Evolutionary conservation across 2,329 filamentous ascomycete genomes (phyloP), one percentile per base, ranked within the genome.

Genomic region (Diaporthe sp.): DNA sequence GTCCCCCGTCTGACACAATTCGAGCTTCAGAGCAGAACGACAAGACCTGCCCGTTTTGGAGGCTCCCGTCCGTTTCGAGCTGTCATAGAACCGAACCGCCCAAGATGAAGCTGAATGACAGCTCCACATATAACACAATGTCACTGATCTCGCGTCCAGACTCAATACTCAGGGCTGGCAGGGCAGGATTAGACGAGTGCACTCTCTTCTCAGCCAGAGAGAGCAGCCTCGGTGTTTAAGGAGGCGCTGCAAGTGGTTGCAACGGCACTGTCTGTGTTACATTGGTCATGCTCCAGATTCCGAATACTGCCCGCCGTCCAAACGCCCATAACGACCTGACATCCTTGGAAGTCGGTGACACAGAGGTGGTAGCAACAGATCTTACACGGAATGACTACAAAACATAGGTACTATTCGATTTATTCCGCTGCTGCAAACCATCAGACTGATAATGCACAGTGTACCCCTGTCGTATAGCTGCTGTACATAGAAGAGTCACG

Each of bases 21-120:
- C 1, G 47, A 54, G 64, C 64, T 67, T 67, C 45, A 67, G 60
- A 45, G 60, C 60, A 47, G 17, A 33, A 47, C 42, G 28, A 67
- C 64, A 25, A 28, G 45, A 52, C 33, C 9, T 67, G 30, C 45
- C 64, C 64, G 64, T 67, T 67, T 38, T 25, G n/a, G 47, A 68
- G 33, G 33, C 54, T n/a, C 17, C n/a, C 2, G 30, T 54, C 64
- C 64, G 45, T 68, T 68, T 68, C 64, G 64, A 68, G 64, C 64
- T 54, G 50, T n/a, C 13, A 12, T 13, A 40, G n/a, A n/a, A n/a
- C n/a, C n/a, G 22, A n/a, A 7, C 28, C 40, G 12, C 12, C 40
- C 8, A 47, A 68, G 33, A 68, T 68, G 47, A 54, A 38, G 22
- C 61, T 52, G 45, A 52, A 8, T 28, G 33, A 13, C 8, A 52